phyloP scores from a whole-genome alignment of 306 rosid genomes.

The Luffa acutangula region DNA sequence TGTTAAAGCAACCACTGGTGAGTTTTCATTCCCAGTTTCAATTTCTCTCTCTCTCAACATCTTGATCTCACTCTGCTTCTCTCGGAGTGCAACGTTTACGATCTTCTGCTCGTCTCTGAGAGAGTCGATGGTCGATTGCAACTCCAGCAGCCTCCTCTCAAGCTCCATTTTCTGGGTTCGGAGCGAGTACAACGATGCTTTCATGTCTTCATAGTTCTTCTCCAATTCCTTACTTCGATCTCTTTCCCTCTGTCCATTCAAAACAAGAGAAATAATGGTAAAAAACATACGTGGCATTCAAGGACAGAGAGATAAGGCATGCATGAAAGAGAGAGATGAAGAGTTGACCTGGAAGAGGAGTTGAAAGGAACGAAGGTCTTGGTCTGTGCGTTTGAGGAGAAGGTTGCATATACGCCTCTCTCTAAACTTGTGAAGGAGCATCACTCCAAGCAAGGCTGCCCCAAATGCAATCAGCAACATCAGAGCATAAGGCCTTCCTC shows the following conservation, averaged over 20 bases:
- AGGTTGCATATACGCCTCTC: constrained; percentile 69
- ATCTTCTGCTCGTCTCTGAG: constrained; percentile 62
- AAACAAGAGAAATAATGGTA: constrained; percentile 17
- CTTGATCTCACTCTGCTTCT: constrained; percentile 55
- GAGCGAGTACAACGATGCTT: constrained; percentile 32
- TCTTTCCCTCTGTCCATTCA: constrained; percentile 41
- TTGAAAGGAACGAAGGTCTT: constrained; percentile 44
- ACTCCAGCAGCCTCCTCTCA: constrained; percentile 43
- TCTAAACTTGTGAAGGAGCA: constrained; percentile 73
- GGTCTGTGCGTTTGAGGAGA: constrained; percentile 52
- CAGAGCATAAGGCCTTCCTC: constrained; percentile 39
- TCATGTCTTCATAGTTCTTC: constrained; percentile 56
- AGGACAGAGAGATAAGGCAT: constrained; percentile 4
- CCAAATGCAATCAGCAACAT: constrained; percentile 62
- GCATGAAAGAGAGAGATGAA: constrained; percentile 12
- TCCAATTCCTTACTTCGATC: constrained; percentile 42
- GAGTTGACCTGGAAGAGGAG: constrained; percentile 49
- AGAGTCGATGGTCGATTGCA: constrained; percentile 59
- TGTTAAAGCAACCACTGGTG: constrained; percentile 21
- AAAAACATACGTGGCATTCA: constrained; percentile 3
- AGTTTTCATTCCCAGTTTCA: constrained; percentile 14
- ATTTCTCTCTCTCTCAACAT: constrained; percentile 19
- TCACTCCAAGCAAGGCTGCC: constrained; percentile 66
- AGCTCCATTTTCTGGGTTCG: constrained; percentile 68
- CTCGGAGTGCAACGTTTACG: constrained; percentile 47